Base-by-base conservation (phyloP, 2,329 filamentous ascomycete genomes). In the Huntiella decipiens region DNA sequence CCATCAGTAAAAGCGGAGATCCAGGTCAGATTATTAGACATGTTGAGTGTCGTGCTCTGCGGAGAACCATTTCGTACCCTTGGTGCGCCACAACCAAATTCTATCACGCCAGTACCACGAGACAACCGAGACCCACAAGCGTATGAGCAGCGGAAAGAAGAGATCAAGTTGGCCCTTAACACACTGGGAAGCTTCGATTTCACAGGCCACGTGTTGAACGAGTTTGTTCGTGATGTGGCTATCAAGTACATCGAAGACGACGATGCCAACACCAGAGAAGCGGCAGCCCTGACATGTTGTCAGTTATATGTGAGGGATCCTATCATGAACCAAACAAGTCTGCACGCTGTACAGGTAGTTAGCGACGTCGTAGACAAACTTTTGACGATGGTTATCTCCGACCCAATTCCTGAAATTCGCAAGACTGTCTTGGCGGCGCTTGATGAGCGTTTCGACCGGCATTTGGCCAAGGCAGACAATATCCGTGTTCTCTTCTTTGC, bases 171-270 rank as follows among this genome's bases (percentile, higher is more conserved):
- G 44, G 91, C 91, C 3, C 70, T 98, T 12, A 87, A 93, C 56
- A 98, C 92, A 0, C 68, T 98, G 0, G 92, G 91, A n/a, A 95
- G 86, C 58, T 98, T 98, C 56, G 91, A 98, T 60, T 98, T 98
- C 57, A 79, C 72, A 51, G 51, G 84, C 2, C 86, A 96, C 56
- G 82, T 95, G 12, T 66, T 99, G 12, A 99, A 99, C 56, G 92
- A 99, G 59, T 99, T 99, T 54, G 91, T 98, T 22, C 82, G 91
- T 17, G 91, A 99, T 58, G 91, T 98, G 43, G 91, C 92, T 3
- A 92, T 98, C 57, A 91, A 88, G 59, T 99, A 95, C 55, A 88
- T 98, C 37, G 88, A 98, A 54, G 91, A 93, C 52, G 88, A 96
- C 54, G 92, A 94, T 55, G 73, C 85, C 0, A 83, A 92, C 52